Percentiles rank a stretch among this genome's conserved stretches.
Evolutionary conservation across 1,139 yeast species (phyloP).

Genomic region (Tardiomyces blankii): DNA sequence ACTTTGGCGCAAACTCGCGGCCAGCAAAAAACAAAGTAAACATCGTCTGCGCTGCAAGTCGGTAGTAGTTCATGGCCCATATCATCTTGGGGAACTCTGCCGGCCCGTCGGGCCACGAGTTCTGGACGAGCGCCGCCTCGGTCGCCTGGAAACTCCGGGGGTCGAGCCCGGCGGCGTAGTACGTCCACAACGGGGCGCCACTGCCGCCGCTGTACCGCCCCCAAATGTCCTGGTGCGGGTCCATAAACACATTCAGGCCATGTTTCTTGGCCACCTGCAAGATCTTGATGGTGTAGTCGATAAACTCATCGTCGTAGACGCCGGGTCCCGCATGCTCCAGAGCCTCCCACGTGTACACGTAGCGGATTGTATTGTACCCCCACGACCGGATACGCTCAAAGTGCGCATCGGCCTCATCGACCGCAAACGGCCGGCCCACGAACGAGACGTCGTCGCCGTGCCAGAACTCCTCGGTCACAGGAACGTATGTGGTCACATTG

Average conservation of each 20-base stretch:
- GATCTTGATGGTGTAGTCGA: constrained; percentile 55
- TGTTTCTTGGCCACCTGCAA: constrained; percentile 45
- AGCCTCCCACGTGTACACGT: constrained; percentile 83
- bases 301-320: constrained; percentile 65
- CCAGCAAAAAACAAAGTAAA: constrained; percentile 84
- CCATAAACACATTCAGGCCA: constrained; percentile 73
- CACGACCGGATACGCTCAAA: constrained; percentile 57
- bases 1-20: constrained; percentile 51
- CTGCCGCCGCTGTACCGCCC: constrained; percentile 86
- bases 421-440: constrained; percentile 60
- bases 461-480: constrained; percentile 3
- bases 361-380: constrained; percentile 71
- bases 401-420: constrained; percentile 54
- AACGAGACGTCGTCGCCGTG: constrained; percentile 68
- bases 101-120: constrained; percentile 22
- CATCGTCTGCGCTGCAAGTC: constrained; percentile 72
- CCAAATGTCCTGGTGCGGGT: constrained; percentile 96
- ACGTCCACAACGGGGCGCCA: constrained; percentile 93
- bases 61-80: constrained; percentile 82
- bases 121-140: constrained; percentile 43
- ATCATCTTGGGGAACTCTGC: constrained; percentile 67
- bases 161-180: constrained; percentile 87
- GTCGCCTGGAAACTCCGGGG: constrained; percentile 57
- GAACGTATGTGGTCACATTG: constrained; percentile 17
- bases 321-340: constrained; percentile 83